Percentiles rank a stretch among this genome's conserved stretches.
Evolutionary conservation across 805 yeast genomes (phyloP).

Genomic region (Babjeviella inositovora): DNA sequence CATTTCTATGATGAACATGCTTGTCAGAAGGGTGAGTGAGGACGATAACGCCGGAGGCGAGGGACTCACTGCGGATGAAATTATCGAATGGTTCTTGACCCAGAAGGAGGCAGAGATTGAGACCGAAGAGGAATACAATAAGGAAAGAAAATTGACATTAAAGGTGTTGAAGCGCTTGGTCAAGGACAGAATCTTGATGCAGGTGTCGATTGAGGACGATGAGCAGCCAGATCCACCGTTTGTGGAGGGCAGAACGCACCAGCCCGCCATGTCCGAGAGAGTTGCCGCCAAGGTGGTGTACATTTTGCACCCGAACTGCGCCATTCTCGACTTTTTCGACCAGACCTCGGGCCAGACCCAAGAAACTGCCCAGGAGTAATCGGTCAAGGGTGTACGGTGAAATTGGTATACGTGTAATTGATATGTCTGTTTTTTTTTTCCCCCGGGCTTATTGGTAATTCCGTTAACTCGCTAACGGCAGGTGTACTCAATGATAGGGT

Average conservation of each 20-base stretch:
- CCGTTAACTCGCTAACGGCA: too few species aligned
- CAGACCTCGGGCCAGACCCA: constrained; percentile 10
- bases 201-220: constrained; percentile 16
- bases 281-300: constrained; percentile 19
- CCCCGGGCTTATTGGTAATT: too few species aligned
- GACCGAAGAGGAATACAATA: constrained; percentile 54
- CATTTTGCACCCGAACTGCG: constrained; percentile 71
- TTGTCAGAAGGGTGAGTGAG: constrained; percentile 52
- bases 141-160: constrained; percentile 52
- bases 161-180: constrained; percentile 76
- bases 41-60: constrained; percentile 28
- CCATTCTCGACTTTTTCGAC: constrained; percentile 52
- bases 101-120: constrained; percentile 58
- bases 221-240: constrained; percentile 5
- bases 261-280: constrained; percentile 7
- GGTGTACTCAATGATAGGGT: too few species aligned
- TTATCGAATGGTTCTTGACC: constrained; percentile 70
- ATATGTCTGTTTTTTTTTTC: too few species aligned
- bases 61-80: constrained; percentile 52
- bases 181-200: constrained; percentile 73
- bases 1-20: constrained; percentile 64
- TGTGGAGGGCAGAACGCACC: constrained; percentile 7
- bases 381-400: too few species aligned
- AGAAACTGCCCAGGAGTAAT: constrained; percentile 1
- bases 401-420: too few species aligned